These are phyloP conservation scores for Irpex sp. DNA, from an alignment of 1,284 basidiomycete genomes.

Conservation along the genomic window DNA sequence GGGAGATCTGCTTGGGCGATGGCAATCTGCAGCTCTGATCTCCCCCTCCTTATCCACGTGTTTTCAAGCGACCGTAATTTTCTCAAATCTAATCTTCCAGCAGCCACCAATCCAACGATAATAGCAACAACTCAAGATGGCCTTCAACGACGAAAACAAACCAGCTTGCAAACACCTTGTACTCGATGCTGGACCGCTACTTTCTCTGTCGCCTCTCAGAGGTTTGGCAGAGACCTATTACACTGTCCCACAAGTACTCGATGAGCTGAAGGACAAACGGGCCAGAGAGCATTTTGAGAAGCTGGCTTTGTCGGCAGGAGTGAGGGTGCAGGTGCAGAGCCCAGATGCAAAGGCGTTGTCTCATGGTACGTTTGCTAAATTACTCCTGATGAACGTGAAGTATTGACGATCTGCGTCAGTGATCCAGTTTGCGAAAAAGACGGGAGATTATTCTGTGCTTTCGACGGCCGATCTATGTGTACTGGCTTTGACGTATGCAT, in stretches of 20 bases:
- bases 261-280: constrained; percentile 84
- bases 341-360: constrained; percentile 74
- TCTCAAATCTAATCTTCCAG: neutral
- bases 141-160: constrained; percentile 20
- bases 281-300: constrained; percentile 84
- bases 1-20: neutral
- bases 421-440: constrained; percentile 90
- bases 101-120: neutral
- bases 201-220: constrained; percentile 81
- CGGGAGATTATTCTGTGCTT: constrained; percentile 93
- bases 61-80: neutral
- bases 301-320: constrained; percentile 70
- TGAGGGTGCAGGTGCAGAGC: constrained; percentile 69
- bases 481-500: constrained; percentile 83
- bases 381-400: neutral
- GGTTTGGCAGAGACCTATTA: constrained; percentile 81
- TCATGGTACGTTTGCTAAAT: constrained; percentile 55
- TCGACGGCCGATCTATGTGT: constrained; percentile 91
- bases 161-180: constrained; percentile 75
- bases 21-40: neutral
- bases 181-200: constrained; percentile 88
- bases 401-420: constrained; percentile 44
- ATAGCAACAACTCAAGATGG: constrained; percentile 18
- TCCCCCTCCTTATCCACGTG: neutral
- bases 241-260: constrained; percentile 86